A percentile compares a stretch with the other conserved stretches of the same genome.
Conservation (phyloP, 306 rosid genomes). For the Cajanus cajan region DNA sequence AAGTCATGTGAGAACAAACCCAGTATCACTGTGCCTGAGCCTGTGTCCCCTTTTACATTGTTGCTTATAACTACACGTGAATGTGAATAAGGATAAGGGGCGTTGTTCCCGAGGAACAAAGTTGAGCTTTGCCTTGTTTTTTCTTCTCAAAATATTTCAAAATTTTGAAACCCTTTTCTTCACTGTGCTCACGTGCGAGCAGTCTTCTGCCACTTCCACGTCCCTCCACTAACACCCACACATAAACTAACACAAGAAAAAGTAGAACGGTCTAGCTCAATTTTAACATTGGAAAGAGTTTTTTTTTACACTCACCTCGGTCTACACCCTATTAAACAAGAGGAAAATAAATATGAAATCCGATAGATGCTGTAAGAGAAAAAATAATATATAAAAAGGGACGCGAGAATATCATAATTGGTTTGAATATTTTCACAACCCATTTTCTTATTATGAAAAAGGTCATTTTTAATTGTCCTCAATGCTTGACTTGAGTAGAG, state of each 20-base stretch:
- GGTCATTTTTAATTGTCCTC: background rate
- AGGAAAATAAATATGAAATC: background rate
- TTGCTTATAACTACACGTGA: conserved; percentile 63
- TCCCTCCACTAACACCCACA: conserved; percentile 37
- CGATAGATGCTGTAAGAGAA: background rate
- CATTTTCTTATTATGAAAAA: background rate
- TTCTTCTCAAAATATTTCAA: conserved; percentile 20
- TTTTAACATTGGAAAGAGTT: background rate
- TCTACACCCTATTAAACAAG: background rate
- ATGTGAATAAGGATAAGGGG: conserved; percentile 38
- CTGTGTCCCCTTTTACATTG: conserved; percentile 29
- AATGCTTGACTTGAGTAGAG: background rate
- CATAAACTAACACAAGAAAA: conserved; percentile 19
- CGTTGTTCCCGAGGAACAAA: conserved; percentile 58
- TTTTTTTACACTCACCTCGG: background rate
- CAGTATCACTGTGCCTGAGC: conserved; percentile 39
- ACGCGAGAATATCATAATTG: background rate
- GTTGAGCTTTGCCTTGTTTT: conserved; percentile 31
- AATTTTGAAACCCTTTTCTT: conserved; percentile 15
- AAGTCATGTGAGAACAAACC: conserved; percentile 59
- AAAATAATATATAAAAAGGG: background rate
- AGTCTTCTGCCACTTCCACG: conserved; percentile 32
- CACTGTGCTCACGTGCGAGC: conserved; percentile 56
- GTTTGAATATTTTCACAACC: background rate
- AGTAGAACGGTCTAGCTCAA: conserved; percentile 12